Evolutionary conservation across 805 yeast species (phyloP), one percentile per base, ranked within the genome.

Genomic region (Nakazawaea sp.): DNA sequence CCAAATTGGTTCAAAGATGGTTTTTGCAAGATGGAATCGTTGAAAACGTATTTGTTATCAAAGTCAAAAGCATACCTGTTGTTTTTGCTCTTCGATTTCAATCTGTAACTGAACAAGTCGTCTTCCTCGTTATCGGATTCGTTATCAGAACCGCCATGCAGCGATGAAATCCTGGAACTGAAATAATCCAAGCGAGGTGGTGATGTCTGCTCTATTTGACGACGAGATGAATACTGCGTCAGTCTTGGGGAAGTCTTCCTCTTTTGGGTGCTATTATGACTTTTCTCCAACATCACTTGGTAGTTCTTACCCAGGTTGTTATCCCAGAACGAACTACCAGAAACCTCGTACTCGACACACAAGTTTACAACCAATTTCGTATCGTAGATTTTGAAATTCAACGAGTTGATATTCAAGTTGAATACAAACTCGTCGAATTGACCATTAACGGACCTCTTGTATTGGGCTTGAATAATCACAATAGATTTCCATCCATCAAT

Each of bases 401-500:
- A 50, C 30, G 52, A 58, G 18, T 55, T 47, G 41, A 70, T 51
- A 26, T 70, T 70, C 27, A 77, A 64, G 33, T 64, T 63, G 48
- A 78, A 75, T 33, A 66, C 64, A 53, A 78, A 67, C 44, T 59
- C 62, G 44, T 67, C 72, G 38, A 53, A 65, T n/a, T 36, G 33
- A 1, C 41, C 17, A 32, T 45, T 43, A 19, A 53, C 53, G 38
- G 41, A 48, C 46, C 25, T 48, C 48, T 33, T 51, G 50, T 7
- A 50, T 35, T 18, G 41, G 49, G 36, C 46, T 55, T 42, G 40
- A 69, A 53, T 67, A 62, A 53, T 68, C 71, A 45, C 61, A 60
- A 46, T 67, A 49, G 70, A 65, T 34, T 62, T 58, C 72, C 72
- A 78, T 40, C 62, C 52, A 54, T 77, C 71, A 38, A 62, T 55